Conservation (phyloP, 2,329 filamentous ascomycete species). For the Parafenestella ontariensis region DNA sequence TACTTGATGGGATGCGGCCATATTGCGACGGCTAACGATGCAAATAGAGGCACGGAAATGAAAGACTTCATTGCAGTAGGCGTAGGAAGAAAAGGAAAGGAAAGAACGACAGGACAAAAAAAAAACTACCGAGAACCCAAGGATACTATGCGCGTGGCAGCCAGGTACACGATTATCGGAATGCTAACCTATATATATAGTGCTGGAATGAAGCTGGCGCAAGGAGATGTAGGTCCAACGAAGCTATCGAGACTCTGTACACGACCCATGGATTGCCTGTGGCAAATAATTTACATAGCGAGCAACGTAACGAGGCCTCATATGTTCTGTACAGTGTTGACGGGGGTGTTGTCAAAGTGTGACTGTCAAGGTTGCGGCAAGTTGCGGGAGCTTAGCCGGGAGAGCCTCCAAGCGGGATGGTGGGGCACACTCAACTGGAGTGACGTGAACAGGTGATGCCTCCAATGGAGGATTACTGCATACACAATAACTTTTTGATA, state of each 20-base stretch:
- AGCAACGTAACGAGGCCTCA: neutral
- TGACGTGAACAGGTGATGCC: neutral
- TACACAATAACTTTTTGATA: too few species aligned
- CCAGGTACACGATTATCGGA: neutral
- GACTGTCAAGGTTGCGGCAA: neutral
- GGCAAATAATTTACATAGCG: neutral
- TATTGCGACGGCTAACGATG: slow-evolving; percentile 44
- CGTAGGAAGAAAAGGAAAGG: neutral
- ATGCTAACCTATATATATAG: neutral
- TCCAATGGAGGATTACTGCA: neutral
- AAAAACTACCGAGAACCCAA: neutral
- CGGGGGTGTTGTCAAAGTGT: neutral
- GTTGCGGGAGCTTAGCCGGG: neutral
- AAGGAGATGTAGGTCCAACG: slow-evolving; percentile 13
- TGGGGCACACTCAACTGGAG: neutral
- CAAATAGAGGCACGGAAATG: slow-evolving; percentile 22
- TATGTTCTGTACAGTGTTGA: neutral
- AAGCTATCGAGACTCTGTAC: neutral
- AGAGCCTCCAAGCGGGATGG: neutral
- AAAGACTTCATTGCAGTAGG: slow-evolving; percentile 33
- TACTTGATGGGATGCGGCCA: slow-evolving; percentile 53
- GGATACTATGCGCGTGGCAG: neutral
- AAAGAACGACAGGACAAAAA: neutral
- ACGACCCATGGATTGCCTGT: neutral
- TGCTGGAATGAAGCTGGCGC: slow-evolving; percentile 17